These are phyloP conservation scores for Yarrowia bubula DNA, from an alignment of 805 yeast genomes.

Conservation along the genomic window DNA sequence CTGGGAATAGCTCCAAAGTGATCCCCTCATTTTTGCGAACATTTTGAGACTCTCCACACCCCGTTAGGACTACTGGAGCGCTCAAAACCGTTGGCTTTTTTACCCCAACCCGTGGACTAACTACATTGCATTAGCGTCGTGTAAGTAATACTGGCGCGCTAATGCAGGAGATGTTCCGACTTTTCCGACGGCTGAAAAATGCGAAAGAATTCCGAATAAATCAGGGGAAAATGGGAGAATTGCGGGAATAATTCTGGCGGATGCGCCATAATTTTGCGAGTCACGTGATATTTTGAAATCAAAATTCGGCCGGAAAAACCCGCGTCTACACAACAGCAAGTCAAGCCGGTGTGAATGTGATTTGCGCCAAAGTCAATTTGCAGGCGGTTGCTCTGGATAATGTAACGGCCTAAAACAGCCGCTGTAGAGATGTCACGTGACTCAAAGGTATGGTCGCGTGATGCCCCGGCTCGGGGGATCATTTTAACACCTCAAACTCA, in stretches of 20 bases:
- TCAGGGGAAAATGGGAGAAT: background rate
- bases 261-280: too few relatives aligned
- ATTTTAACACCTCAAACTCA: background rate
- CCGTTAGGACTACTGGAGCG: background rate
- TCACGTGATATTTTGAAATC: too few relatives aligned
- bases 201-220: background rate
- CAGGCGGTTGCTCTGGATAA: background rate
- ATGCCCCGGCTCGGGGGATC: background rate
- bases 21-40: background rate
- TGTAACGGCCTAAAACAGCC: background rate
- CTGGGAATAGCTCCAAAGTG: background rate
- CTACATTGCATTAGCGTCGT: slow-evolving; percentile 14
- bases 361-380: background rate
- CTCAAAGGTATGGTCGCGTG: background rate
- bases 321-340: background rate
- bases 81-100: background rate
- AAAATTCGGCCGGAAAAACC: background rate
- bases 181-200: background rate
- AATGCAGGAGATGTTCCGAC: slow-evolving; percentile 2
- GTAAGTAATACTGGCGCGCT: slow-evolving; percentile 8
- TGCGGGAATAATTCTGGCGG: too few relatives aligned
- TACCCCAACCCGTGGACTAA: slow-evolving; percentile 11
- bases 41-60: background rate
- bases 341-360: background rate
- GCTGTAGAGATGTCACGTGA: too few relatives aligned